Conservation (phyloP, 2,329 filamentous ascomycete genomes). For the Trichoderma sp. region DNA sequence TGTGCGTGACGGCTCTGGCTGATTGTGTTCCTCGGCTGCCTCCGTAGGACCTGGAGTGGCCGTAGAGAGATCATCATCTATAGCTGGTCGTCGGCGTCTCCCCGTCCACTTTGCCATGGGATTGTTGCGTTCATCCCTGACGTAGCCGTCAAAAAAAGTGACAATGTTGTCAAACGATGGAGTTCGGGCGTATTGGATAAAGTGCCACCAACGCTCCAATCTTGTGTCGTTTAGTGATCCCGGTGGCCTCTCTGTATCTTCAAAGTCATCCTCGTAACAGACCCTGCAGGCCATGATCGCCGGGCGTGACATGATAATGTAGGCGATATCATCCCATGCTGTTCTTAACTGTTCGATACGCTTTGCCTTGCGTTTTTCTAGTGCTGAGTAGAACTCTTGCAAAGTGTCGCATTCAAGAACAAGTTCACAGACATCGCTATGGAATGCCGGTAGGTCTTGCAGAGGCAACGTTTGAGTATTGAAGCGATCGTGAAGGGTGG, state of each 20-base stretch:
- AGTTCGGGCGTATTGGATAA: not conserved
- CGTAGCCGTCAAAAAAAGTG: not conserved
- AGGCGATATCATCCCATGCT: not conserved
- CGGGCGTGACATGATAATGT: not conserved
- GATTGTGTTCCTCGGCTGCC: not conserved
- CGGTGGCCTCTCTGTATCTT: not conserved
- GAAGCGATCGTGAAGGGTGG: not conserved
- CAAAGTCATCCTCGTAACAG: not conserved
- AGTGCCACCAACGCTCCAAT: not conserved
- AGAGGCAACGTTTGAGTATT: not conserved
- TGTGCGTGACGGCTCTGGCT: not conserved
- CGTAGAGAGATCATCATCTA: not conserved
- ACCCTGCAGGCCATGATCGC: not conserved
- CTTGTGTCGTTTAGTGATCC: not conserved
- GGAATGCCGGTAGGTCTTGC: not conserved
- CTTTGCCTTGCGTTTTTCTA: not conserved
- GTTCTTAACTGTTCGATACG: not conserved
- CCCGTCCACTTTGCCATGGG: not conserved
- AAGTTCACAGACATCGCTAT: not conserved
- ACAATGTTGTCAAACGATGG: not conserved
- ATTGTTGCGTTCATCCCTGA: not conserved
- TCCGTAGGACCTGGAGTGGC: not conserved
- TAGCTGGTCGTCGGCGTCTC: not conserved
- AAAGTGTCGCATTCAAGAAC: not conserved
- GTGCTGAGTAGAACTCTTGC: not conserved